A percentile compares a stretch with the other conserved stretches of the same genome.
Evolutionary conservation across 2,329 filamentous ascomycete genomes (phyloP).

Genomic region (Calonectria ilicicola): DNA sequence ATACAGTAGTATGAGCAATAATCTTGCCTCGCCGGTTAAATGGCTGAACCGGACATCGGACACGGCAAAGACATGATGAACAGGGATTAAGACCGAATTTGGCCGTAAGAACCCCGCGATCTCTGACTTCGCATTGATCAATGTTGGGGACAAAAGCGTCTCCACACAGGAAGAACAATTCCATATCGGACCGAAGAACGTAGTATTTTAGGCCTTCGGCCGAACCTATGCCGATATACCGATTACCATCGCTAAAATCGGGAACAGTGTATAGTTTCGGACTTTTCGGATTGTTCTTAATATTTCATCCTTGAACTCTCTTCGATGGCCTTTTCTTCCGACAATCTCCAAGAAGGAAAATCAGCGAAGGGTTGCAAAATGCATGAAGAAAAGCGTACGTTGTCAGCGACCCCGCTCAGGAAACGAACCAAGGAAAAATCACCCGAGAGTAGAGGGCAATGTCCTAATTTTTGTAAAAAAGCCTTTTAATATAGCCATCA

Average conservation of each 20-base stretch:
- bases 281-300: too few relatives aligned
- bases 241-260: neutral
- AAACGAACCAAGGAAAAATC: neutral
- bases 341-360: neutral
- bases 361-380: neutral
- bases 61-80: neutral
- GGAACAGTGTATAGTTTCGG: neutral
- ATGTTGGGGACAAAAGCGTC: neutral
- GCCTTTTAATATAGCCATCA: neutral
- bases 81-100: neutral
- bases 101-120: neutral
- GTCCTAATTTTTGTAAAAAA: too few relatives aligned
- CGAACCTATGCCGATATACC: neutral
- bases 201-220: neutral
- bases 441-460: neutral
- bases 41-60: neutral
- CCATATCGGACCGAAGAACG: neutral
- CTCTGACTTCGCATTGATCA: neutral
- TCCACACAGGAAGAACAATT: neutral
- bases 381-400: neutral
- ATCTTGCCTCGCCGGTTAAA: neutral
- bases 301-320: neutral
- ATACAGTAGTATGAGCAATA: neutral
- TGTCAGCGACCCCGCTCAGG: neutral
- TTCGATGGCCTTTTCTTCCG: neutral